Evolutionary conservation across 805 yeast genomes (phyloP).

Genomic region (Yarrowia sp.): DNA sequence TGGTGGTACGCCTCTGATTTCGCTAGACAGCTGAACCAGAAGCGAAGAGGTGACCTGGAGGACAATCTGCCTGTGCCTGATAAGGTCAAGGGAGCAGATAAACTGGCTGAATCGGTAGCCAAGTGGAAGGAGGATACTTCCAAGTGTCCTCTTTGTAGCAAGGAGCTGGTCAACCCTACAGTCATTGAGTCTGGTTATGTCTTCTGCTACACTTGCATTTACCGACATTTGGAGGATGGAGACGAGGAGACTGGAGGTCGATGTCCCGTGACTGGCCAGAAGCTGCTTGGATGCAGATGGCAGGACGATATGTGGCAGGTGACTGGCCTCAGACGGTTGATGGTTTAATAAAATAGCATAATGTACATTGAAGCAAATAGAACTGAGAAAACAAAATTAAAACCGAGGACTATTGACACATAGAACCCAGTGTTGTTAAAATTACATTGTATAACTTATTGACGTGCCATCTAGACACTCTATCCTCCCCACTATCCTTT

Average conservation of each 20-base stretch:
- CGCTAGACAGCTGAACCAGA: slow-evolving; percentile 55
- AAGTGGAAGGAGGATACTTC: slow-evolving; percentile 35
- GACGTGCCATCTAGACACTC: not conserved
- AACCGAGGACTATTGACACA: no score
- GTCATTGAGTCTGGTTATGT: slow-evolving; percentile 89
- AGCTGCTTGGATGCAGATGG: slow-evolving; percentile 67
- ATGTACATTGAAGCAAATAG: not conserved
- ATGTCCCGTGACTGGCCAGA: slow-evolving; percentile 81
- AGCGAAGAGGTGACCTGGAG: slow-evolving; percentile 34
- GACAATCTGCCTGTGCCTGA: slow-evolving; percentile 33
- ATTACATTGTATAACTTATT: slow-evolving; percentile 8
- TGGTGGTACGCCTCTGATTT: slow-evolving; percentile 89
- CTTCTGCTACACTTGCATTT: slow-evolving; percentile 84
- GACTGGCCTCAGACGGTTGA: slow-evolving; percentile 72
- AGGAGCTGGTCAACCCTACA: slow-evolving; percentile 71
- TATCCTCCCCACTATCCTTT: no score
- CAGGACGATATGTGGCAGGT: slow-evolving; percentile 65
- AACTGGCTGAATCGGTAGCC: slow-evolving; percentile 30
- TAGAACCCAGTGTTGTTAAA: no score
- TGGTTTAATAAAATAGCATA: slow-evolving; percentile 46
- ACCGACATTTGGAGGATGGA: slow-evolving; percentile 55
- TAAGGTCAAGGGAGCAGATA: slow-evolving; percentile 28
- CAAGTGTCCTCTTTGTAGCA: slow-evolving; percentile 54
- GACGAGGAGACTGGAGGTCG: slow-evolving; percentile 55
- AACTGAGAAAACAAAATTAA: no score